Conservation (phyloP, 2,329 filamentous ascomycete species). For the Cyanodermella asteris region DNA sequence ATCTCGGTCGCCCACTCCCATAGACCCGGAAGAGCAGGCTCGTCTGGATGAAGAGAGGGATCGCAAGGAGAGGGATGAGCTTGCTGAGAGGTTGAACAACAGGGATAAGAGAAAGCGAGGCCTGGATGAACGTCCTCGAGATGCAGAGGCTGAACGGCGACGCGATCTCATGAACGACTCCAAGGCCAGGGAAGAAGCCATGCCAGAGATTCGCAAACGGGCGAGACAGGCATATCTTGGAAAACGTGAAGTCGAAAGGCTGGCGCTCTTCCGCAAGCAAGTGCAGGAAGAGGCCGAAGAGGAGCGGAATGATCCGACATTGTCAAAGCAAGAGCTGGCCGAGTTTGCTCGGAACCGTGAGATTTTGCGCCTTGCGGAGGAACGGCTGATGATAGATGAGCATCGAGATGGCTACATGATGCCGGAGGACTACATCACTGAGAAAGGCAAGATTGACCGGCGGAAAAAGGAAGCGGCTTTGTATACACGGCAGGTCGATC, state of each 20-base stretch:
- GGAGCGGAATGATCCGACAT: conserved; percentile 47
- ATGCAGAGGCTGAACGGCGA: conserved; percentile 35
- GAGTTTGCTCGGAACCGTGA: conserved; percentile 82
- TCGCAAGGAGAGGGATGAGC: conserved; percentile 54
- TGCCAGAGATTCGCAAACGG: conserved; percentile 59
- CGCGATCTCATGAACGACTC: conserved; percentile 45
- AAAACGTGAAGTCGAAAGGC: conserved; percentile 69
- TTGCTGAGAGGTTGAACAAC: conserved; percentile 50
- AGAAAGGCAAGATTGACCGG: conserved; percentile 70
- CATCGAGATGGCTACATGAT: conserved; percentile 79
- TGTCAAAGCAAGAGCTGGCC: conserved; percentile 60
- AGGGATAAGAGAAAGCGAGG: conserved; percentile 55
- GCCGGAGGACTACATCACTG: conserved; percentile 86
- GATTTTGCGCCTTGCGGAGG: conserved; percentile 59
- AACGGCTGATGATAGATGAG: conserved; percentile 71
- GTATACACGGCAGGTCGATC: conserved; percentile 75
- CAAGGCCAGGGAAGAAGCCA: conserved; percentile 43
- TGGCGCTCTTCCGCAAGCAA: conserved; percentile 72
- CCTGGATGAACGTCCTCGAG: conserved; percentile 36
- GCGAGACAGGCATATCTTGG: conserved; percentile 84
- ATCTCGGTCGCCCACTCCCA: conserved; percentile 14
- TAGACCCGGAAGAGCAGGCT: conserved; percentile 20
- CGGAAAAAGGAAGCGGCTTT: conserved; percentile 77
- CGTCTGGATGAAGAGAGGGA: conserved; percentile 45
- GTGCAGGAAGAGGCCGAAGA: conserved; percentile 77